Base-by-base conservation (phyloP, 2,329 filamentous ascomycete species). In the Coleophoma eucalyptorum region DNA sequence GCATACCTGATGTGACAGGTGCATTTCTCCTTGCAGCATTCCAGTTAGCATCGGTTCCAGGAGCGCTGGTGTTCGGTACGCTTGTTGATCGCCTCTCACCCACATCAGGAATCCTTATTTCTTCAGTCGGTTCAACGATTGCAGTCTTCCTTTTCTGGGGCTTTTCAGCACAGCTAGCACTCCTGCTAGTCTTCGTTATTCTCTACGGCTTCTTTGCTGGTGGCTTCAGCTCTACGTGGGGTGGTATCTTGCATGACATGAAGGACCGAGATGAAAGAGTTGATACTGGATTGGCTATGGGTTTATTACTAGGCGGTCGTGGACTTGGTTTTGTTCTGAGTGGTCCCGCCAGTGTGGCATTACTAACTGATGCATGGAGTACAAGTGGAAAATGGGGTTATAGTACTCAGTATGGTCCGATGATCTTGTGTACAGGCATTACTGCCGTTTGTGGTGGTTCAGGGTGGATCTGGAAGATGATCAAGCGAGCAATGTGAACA, bases 131-230 rank as follows among this genome's bases (percentile, higher is more conserved):
- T 11, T 74, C 75, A 0, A 69, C 71, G 1, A 40, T 76, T 2
- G 67, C 73, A 1, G 72, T 72, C 1, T 69, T 79, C 44, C 60
- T 77, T 1, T 66, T 79, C 41, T 80, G 77, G 77, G 77, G 75
- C 5, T 54, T 78, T n/a, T 66, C 69, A 15, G 67, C 65, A 1
- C 55, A 65, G 2, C 61, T 73, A 5, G 67, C 67, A 0, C 56
- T 76, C 2, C 64, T 79, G 2, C 62, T 71, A 0, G 47, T 73
- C 1, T 80, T 79, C 59, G 69, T 73, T 1, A 62, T 76, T 5
- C 66, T 67, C 0, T 80, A 73, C 56, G 77, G 76, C 1, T 77
- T 78, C 63, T 79, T 79, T 50, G 74, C 76, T 0, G 72, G 76
- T 16, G 74, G 74, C 0, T 80, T 76, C 54, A 75, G 69, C 37